Percentiles rank a stretch among this genome's conserved stretches.
These are phyloP conservation scores for Cystobasidium pallidum DNA, from an alignment of 1,284 basidiomycete species.

Conservation along the genomic window DNA sequence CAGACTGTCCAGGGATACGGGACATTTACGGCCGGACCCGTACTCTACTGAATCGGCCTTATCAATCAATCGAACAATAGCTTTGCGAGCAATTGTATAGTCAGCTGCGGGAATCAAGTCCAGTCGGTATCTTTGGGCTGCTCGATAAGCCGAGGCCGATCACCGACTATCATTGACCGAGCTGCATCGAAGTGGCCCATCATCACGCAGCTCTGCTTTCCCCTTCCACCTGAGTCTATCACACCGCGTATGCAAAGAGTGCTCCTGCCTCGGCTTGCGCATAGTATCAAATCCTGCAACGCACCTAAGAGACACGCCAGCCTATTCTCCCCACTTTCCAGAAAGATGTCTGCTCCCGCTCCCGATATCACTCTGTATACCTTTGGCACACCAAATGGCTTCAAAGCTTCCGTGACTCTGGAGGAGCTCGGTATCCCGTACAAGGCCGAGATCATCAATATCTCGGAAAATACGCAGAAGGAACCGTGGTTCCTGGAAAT, in stretches of 20 bases:
- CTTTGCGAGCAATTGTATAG: neutral
- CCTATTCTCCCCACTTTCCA: constrained; percentile 15
- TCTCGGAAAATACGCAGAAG: constrained; percentile 46
- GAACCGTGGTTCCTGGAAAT: constrained; percentile 40
- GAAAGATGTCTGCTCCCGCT: constrained; percentile 26
- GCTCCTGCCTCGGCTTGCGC: constrained; percentile 7
- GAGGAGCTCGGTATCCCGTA: constrained; percentile 45
- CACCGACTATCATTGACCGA: neutral
- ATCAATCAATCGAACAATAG: neutral
- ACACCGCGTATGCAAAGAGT: constrained; percentile 13
- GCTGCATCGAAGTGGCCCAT: neutral
- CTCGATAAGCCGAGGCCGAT: constrained; percentile 4
- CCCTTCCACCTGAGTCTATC: neutral
- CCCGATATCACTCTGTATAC: constrained; percentile 43
- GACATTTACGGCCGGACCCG: no score
- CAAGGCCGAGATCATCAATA: constrained; percentile 45
- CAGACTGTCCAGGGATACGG: no score
- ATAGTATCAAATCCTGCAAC: neutral
- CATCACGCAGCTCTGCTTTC: no score
- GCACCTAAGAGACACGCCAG: neutral
- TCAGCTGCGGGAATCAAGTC: neutral
- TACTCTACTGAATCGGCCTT: neutral
- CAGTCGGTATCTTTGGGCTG: neutral
- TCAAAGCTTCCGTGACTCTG: constrained; percentile 33
- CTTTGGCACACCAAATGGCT: constrained; percentile 40